Percentiles rank a stretch among this genome's conserved stretches.
These are phyloP conservation scores for Arbutus unedo DNA, from an alignment of 148 eudicot genomes.

Conservation along the genomic window DNA sequence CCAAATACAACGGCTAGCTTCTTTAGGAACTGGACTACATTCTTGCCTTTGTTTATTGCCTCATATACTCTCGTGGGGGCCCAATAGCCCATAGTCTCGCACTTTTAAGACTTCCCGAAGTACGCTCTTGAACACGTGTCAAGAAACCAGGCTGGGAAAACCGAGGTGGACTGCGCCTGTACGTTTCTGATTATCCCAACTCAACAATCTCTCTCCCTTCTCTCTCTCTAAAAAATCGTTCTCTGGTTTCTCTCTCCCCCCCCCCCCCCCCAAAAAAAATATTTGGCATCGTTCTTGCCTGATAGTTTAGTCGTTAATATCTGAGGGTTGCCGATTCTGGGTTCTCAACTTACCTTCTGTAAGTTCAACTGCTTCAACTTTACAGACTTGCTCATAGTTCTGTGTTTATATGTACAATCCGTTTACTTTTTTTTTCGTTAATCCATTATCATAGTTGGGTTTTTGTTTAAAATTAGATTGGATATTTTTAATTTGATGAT, in stretches of 20 bases:
- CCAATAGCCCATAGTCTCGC: neutral
- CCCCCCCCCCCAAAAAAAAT: neutral
- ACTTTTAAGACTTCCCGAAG: neutral
- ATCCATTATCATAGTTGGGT: neutral
- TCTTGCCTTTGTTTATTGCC: neutral
- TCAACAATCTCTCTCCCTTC: neutral
- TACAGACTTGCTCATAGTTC: neutral
- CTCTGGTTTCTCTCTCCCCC: neutral
- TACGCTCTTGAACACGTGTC: constrained; percentile 15
- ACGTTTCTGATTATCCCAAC: neutral
- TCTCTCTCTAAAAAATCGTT: neutral
- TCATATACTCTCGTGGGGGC: neutral
- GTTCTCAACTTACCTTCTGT: neutral
- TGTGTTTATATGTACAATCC: neutral
- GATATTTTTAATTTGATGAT: neutral
- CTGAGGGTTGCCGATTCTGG: constrained; percentile 7
- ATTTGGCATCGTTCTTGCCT: neutral
- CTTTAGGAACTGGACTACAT: neutral
- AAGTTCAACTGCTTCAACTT: constrained; percentile 3
- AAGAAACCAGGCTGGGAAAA: constrained; percentile 3
- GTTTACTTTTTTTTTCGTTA: neutral
- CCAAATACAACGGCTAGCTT: neutral
- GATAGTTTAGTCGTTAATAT: neutral
- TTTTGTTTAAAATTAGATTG: neutral
- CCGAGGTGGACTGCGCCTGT: neutral